phyloP scores from a whole-genome alignment of 305 asterid species.

The Fraxinus greggii region DNA sequence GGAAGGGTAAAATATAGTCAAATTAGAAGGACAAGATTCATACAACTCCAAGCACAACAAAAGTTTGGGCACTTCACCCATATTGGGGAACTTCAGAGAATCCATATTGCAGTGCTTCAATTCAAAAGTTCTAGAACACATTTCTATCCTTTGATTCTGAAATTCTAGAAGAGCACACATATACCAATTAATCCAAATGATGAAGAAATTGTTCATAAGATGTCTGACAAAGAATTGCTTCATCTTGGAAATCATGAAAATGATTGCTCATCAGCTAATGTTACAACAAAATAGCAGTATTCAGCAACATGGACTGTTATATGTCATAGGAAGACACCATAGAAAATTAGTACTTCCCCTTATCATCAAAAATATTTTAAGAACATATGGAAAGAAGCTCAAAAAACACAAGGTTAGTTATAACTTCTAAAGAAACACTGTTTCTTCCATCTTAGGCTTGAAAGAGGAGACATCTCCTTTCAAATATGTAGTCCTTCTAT shows the following conservation, averaged over 20 bases:
- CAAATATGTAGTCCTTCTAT: background rate
- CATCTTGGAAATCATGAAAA: background rate
- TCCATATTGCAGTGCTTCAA: background rate
- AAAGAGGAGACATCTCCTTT: background rate
- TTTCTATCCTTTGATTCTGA: background rate
- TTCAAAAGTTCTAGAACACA: background rate
- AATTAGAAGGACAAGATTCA: background rate
- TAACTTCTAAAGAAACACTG: background rate
- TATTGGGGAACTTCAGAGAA: background rate
- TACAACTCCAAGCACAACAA: background rate
- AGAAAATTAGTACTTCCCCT: background rate
- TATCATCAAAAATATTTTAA: background rate
- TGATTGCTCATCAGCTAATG: background rate
- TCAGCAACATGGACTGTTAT: background rate
- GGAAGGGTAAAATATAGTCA: conserved; percentile 16
- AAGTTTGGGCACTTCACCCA: background rate
- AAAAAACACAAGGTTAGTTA: background rate
- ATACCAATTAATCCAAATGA: background rate
- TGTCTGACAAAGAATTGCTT: conserved; percentile 1
- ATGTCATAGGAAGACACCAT: background rate
- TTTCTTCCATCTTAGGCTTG: background rate
- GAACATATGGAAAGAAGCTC: background rate
- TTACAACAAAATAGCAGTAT: background rate
- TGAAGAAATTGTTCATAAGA: background rate
- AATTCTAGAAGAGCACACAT: background rate